These are phyloP conservation scores for Vicia villosa DNA, from an alignment of 306 rosid genomes.

Conservation along the genomic window DNA sequence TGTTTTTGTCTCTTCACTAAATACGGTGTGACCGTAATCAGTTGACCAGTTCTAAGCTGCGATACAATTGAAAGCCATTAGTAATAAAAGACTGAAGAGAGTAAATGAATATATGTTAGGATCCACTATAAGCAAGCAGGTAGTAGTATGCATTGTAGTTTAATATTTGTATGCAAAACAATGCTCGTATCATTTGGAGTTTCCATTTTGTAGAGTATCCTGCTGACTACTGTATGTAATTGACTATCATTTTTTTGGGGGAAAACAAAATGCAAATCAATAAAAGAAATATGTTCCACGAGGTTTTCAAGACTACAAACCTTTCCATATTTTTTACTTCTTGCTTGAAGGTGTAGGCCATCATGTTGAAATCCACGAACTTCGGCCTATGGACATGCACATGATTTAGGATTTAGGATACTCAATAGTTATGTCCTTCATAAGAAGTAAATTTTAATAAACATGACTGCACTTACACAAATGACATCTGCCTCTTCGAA, in stretches of 20 bases:
- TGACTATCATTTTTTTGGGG: background rate
- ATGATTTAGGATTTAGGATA: conserved; percentile 8
- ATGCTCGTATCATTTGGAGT: too few species aligned
- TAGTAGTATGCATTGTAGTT: background rate
- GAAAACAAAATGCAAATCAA: conserved; percentile 1
- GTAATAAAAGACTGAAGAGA: conserved; percentile 18
- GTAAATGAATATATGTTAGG: background rate
- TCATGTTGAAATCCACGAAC: conserved; percentile 87
- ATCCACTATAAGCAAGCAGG: too few species aligned
- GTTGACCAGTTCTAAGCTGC: conserved; percentile 87
- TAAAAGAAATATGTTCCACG: conserved; percentile 3
- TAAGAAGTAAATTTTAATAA: background rate
- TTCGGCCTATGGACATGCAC: conserved; percentile 63
- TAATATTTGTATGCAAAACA: conserved; percentile 14
- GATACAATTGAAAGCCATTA: conserved; percentile 17
- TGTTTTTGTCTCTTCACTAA: conserved; percentile 88
- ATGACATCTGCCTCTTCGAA: conserved; percentile 86
- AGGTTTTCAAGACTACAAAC: conserved; percentile 46
- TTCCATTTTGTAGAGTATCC: too few species aligned
- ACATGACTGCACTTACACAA: conserved; percentile 56
- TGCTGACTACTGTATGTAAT: too few species aligned
- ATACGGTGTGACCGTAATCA: conserved; percentile 73
- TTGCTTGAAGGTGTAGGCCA: conserved; percentile 94
- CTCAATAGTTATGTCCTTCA: conserved; percentile 12
- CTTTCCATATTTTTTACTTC: conserved; percentile 96